These are phyloP conservation scores for Brassica napus DNA, from an alignment of 345 rosid species.

Conservation along the genomic window Da-Ae NC_063439.1:6679501-6680000, in stretches of 20 bases:
- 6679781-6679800: constrained; percentile 37
- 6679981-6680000: constrained; percentile 65
- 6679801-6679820: constrained; percentile 27
- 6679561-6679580: constrained; percentile 67
- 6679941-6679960: constrained; percentile 25
- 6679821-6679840: constrained; percentile 39
- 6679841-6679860: constrained; percentile 88
- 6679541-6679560: constrained; percentile 80
- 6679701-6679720: constrained; percentile 63
- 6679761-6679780: constrained; percentile 43
- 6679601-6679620: not conserved
- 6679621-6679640: not conserved
- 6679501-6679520: constrained; percentile 87
- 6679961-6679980: constrained; percentile 52
- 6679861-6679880: constrained; percentile 97
- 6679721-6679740: constrained; percentile 67
- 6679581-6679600: constrained; percentile 50
- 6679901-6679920: constrained; percentile 8
- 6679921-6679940: constrained; percentile 5
- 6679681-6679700: constrained; percentile 65
- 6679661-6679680: constrained; percentile 33
- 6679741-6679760: constrained; percentile 64
- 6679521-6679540: constrained; percentile 75
- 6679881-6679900: constrained; percentile 88
- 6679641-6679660: constrained; percentile 10